Conservation (phyloP, 2,329 filamentous ascomycete genomes). For the Neurospora crassa region DNA sequence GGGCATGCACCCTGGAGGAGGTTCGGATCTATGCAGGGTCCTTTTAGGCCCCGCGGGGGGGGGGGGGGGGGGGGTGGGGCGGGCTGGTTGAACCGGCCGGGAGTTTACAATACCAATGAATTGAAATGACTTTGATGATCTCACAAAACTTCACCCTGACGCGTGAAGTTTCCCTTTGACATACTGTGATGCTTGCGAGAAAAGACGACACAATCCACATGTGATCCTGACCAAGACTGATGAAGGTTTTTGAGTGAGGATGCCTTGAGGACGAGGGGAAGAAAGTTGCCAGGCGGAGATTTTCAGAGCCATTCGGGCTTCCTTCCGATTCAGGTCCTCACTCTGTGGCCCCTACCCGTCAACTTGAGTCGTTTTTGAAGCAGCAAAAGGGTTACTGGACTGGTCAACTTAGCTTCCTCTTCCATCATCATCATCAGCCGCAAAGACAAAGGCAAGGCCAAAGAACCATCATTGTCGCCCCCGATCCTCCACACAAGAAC, state of each 20-base stretch:
- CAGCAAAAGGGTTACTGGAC: background rate
- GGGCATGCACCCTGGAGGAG: background rate
- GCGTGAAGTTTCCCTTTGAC: background rate
- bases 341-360: background rate
- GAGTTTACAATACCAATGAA: background rate
- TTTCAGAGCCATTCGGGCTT: background rate
- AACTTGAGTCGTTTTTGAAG: background rate
- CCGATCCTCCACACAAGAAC: background rate
- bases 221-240: background rate
- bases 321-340: background rate
- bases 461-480: background rate
- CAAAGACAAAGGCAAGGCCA: background rate
- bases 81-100: background rate
- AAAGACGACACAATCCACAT: background rate
- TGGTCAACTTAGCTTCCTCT: background rate
- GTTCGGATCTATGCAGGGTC: background rate
- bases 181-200: background rate
- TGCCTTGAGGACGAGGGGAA: background rate
- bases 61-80: background rate
- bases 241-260: background rate
- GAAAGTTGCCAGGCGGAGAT: background rate
- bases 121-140: background rate
- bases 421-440: background rate
- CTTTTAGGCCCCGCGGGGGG: background rate
- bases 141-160: background rate